Base-by-base conservation (phyloP, 805 yeast genomes). In the Nakazawaea peltata region DNA sequence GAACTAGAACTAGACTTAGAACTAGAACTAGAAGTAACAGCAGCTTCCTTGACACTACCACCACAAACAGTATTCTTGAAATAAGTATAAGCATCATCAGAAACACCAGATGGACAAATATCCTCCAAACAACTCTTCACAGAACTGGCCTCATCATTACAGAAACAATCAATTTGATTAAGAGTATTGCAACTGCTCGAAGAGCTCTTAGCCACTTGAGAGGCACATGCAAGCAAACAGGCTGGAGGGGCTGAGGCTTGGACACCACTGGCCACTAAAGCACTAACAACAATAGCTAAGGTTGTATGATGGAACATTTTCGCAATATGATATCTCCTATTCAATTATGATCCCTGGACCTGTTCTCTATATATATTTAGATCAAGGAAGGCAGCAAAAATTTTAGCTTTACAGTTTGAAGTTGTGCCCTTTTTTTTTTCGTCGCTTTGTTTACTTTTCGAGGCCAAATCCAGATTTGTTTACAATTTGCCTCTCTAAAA, bases 161-260 rank as follows among this genome's bases (percentile, higher is more conserved):
- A 83, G 48, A 82, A 60, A 67, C 95, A 86, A 28, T 61, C 49
- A 45, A 84, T 64, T 51, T 81, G 75, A 56, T 71, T 72, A 56
- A 85, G 56, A 39, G 77, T 64, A 40, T 62, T 46, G 59, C 92
- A 82, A 31, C 62, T 41, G 28, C 73, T 58, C 12, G 77, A 67
- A 5, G 47, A 42, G 54, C 71, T 71, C 43, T 70, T 65, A 37
- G 81, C 88, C 50, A 74, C 69, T 39, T 85, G 71, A 40, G 83
- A 90, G 72, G 95, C 86, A 27, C 95, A 94, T 56, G 87, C 67
- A 46, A 87, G 63, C 67, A 95, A 87, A 26, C 96, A 95, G 41
- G 96, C 95, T 34, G 95, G 92, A 37, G 90, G 67, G 36, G 83
- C 79, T 21, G 26, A 25, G 21, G 25, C 32, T 7, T 69, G 68